Evolutionary conservation across 2,329 filamentous ascomycete species (phyloP).

Genomic region (Ophiostoma sp.): DNA sequence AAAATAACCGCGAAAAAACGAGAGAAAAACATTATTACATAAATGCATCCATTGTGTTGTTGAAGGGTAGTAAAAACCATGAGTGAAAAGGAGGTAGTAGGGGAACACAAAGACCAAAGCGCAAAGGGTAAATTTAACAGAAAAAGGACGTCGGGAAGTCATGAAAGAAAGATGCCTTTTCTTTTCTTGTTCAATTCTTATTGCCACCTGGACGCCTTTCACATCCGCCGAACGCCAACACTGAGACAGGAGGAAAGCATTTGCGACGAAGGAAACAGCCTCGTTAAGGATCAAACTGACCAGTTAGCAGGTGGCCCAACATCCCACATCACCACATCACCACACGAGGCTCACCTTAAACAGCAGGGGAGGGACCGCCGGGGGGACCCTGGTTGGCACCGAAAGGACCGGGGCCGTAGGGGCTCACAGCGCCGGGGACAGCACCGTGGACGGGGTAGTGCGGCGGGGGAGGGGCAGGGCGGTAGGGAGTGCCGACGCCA

Average conservation of each 20-base stretch:
- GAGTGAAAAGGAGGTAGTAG: neutral
- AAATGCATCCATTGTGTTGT: neutral
- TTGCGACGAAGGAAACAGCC: conserved; percentile 29
- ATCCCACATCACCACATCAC: too few species aligned
- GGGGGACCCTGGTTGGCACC: conserved; percentile 47
- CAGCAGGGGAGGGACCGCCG: conserved; percentile 32
- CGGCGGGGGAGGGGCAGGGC: conserved; percentile 74
- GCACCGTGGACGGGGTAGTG: conserved; percentile 47
- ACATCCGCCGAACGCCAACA: conserved; percentile 33
- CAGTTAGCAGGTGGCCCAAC: too few species aligned
- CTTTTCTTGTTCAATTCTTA: neutral
- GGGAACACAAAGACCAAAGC: conserved; percentile 14
- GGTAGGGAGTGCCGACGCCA: conserved; percentile 94
- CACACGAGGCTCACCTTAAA: conserved; percentile 31
- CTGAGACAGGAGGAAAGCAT: conserved; percentile 32
- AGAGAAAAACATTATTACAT: conserved; percentile 18
- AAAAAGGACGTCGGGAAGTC: conserved; percentile 2
- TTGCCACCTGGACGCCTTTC: conserved; percentile 20
- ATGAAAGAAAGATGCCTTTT: neutral
- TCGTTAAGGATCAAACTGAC: conserved; percentile 22
- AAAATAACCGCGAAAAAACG: conserved; percentile 11
- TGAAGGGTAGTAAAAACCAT: neutral
- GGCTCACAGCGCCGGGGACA: conserved; percentile 42
- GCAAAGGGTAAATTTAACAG: neutral
- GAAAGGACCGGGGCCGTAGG: conserved; percentile 50